phyloP scores from a whole-genome alignment of 306 rosid species.

The Cercis canadensis region DNA sequence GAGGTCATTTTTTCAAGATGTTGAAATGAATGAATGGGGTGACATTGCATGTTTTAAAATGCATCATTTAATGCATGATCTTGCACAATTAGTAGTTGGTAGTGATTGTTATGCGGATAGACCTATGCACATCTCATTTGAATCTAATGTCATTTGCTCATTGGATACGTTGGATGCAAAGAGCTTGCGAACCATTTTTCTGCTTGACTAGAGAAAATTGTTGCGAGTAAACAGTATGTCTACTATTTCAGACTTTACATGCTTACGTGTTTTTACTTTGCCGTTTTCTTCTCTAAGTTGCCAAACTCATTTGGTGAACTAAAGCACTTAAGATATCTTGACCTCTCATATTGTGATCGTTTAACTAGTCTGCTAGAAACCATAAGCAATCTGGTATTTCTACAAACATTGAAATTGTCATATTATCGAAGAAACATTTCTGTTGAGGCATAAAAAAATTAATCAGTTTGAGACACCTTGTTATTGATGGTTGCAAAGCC shows the following conservation, averaged over 20 bases:
- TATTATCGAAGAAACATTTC: not conserved
- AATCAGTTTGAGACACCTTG: conserved; percentile 11
- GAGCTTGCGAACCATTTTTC: not conserved
- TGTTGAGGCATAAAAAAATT: not conserved
- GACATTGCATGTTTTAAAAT: too few relatives aligned
- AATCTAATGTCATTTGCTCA: not conserved
- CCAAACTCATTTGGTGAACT: not conserved
- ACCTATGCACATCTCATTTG: not conserved
- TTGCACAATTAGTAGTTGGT: too few relatives aligned
- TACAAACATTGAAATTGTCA: conserved; percentile 28
- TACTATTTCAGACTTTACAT: not conserved
- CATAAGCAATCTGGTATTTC: not conserved
- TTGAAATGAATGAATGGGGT: too few relatives aligned
- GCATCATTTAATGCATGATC: too few relatives aligned
- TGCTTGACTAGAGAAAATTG: too few relatives aligned
- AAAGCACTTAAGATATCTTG: conserved; percentile 30
- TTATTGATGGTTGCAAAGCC: not conserved
- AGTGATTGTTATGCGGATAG: not conserved
- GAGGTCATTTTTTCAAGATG: too few relatives aligned
- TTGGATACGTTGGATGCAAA: not conserved
- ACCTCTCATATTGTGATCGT: not conserved
- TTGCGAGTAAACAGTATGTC: too few relatives aligned
- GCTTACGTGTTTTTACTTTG: not conserved
- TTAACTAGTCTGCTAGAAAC: not conserved
- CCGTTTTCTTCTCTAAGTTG: accelerated